Conservation (phyloP, 805 yeast genomes). For the Suhomyces canberraensis region DNA sequence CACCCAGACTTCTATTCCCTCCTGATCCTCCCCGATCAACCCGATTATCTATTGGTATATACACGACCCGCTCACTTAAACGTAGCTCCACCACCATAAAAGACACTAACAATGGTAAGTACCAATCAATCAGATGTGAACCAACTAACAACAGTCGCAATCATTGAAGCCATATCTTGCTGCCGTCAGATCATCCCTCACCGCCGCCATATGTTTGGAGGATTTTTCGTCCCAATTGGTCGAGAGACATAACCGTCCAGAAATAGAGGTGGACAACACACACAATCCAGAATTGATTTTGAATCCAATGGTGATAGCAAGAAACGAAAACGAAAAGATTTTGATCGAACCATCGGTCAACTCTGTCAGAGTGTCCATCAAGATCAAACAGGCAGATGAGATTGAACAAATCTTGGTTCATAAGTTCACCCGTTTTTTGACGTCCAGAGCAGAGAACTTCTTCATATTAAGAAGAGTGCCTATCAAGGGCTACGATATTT, state of each 20-base stretch:
- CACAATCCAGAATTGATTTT: slow-evolving; percentile 76
- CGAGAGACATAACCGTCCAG: slow-evolving; percentile 97
- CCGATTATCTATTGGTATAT: too few species aligned
- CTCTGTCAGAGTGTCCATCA: slow-evolving; percentile 84
- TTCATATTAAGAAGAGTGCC: slow-evolving; percentile 89
- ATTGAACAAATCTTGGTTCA: slow-evolving; percentile 93
- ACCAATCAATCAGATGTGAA: too few species aligned
- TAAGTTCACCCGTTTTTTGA: slow-evolving; percentile 88
- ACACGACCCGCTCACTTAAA: too few species aligned
- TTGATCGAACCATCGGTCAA: slow-evolving; percentile 92
- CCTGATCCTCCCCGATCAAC: too few species aligned
- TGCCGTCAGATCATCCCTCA: slow-evolving; percentile 89
- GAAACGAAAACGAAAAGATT: slow-evolving; percentile 91
- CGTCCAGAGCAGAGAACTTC: slow-evolving; percentile 94
- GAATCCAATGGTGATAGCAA: slow-evolving; percentile 84
- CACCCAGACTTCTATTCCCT: too few species aligned
- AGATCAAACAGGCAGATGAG: slow-evolving; percentile 96
- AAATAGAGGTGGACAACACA: slow-evolving; percentile 76
- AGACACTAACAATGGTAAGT: too few species aligned
- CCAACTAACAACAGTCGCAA: slow-evolving; percentile 73
- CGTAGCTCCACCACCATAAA: too few species aligned
- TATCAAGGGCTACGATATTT: slow-evolving; percentile 85
- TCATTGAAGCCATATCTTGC: slow-evolving; percentile 91
- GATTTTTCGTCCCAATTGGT: slow-evolving; percentile 93
- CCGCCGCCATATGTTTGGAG: slow-evolving; percentile 89